phyloP scores from a whole-genome alignment of 331 rosid species.

The Acacia pycnantha region DNA sequence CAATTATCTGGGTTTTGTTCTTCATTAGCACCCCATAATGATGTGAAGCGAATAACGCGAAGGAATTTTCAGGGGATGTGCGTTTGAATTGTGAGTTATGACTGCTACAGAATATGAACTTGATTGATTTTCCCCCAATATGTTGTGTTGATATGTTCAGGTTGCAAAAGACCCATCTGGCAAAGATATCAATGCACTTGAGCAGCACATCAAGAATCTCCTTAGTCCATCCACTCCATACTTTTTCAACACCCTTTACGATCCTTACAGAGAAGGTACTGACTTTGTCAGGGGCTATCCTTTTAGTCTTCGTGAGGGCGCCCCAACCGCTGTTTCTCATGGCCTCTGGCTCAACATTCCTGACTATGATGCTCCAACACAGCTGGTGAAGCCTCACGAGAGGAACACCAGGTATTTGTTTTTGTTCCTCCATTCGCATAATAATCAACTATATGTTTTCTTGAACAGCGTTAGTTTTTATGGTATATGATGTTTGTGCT shows the following conservation, averaged over 20 bases:
- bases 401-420: slow-evolving; percentile 47
- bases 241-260: slow-evolving; percentile 61
- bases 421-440: not conserved
- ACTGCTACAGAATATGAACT: not conserved
- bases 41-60: not conserved
- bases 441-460: not conserved
- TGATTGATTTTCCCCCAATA: not conserved
- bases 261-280: slow-evolving; percentile 59
- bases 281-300: slow-evolving; percentile 64
- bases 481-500: not conserved
- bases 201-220: slow-evolving; percentile 61
- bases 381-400: slow-evolving; percentile 63
- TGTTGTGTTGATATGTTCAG: slow-evolving; percentile 26
- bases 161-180: slow-evolving; percentile 63
- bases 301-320: slow-evolving; percentile 60
- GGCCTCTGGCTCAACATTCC: slow-evolving; percentile 73
- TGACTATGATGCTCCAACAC: slow-evolving; percentile 68
- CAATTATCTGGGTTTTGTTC: too few relatives aligned
- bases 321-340: slow-evolving; percentile 56
- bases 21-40: not conserved
- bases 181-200: slow-evolving; percentile 54
- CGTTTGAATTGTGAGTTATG: not conserved
- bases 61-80: not conserved
- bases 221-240: slow-evolving; percentile 51
- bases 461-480: not conserved